A percentile compares a stretch with the other conserved stretches of the same genome.
phyloP scores from a whole-genome alignment of 305 asterid genomes.

The Withania somnifera region DNA sequence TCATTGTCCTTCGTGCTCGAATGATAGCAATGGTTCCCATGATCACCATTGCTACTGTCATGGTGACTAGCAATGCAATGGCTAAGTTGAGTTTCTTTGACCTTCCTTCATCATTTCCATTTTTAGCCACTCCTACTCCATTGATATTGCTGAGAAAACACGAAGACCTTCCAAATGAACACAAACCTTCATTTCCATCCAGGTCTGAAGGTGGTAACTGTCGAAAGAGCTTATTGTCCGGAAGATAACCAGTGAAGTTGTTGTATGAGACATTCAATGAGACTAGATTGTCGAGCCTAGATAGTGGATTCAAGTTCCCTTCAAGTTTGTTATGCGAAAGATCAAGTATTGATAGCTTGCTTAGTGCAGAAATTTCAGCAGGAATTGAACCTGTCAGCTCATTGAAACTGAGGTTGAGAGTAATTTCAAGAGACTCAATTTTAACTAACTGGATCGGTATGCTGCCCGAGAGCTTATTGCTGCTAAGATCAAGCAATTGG shows the following conservation, averaged over 20 bases:
- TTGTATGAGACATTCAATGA: slow-evolving; percentile 28
- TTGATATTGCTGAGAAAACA: slow-evolving; percentile 14
- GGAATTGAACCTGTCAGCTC: slow-evolving; percentile 30
- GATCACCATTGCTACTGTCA: slow-evolving; percentile 31
- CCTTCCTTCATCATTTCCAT: slow-evolving; percentile 12
- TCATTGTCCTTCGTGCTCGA: slow-evolving; percentile 25
- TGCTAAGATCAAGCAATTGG: slow-evolving; percentile 37
- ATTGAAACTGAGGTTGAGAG: slow-evolving; percentile 34
- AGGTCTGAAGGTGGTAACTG: slow-evolving; percentile 26
- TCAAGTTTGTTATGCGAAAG: slow-evolving; percentile 27
- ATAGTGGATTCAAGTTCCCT: slow-evolving; percentile 25
- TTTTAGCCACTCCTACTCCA: slow-evolving; percentile 9
- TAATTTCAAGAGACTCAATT: slow-evolving; percentile 31
- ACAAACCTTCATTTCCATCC: slow-evolving; percentile 28
- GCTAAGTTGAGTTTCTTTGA: slow-evolving; percentile 26
- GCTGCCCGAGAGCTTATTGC: slow-evolving; percentile 24
- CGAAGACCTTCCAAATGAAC: slow-evolving; percentile 16
- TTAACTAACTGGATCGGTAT: slow-evolving; percentile 30
- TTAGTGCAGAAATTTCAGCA: slow-evolving; percentile 23
- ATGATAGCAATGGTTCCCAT: slow-evolving; percentile 26
- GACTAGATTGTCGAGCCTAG: slow-evolving; percentile 24
- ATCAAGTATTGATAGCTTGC: slow-evolving; percentile 31
- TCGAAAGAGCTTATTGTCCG: slow-evolving; percentile 32
- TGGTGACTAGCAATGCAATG: slow-evolving; percentile 22
- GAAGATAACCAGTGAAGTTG: slow-evolving; percentile 33